Evolutionary conservation across 148 eudicot species (phyloP).

Genomic region (Bassia scoparia): DNA sequence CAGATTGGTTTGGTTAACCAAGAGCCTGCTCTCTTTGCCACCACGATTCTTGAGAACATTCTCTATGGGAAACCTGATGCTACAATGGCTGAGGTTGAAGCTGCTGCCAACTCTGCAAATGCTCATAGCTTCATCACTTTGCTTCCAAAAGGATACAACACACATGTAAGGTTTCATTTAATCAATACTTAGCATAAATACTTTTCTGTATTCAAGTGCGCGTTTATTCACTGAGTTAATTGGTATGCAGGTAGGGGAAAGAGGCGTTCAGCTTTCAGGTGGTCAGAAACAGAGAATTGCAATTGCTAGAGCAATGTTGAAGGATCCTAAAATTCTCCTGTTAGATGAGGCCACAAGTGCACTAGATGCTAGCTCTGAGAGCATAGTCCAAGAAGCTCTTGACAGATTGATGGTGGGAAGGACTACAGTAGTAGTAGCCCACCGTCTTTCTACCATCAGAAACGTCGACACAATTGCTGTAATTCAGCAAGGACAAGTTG

Average conservation of each 20-base stretch:
- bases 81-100: slow-evolving; percentile 84
- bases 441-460: slow-evolving; percentile 90
- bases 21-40: slow-evolving; percentile 98
- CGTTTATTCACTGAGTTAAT: background rate
- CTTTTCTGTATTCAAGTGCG: background rate
- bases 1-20: slow-evolving; percentile 97
- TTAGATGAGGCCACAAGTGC: slow-evolving; percentile 99
- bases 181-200: background rate
- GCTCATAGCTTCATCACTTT: slow-evolving; percentile 90
- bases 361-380: slow-evolving; percentile 91
- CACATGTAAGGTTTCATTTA: slow-evolving; percentile 55
- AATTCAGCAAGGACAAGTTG: slow-evolving; percentile 87
- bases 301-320: slow-evolving; percentile 98
- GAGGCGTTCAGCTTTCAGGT: slow-evolving; percentile 96
- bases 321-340: slow-evolving; percentile 91
- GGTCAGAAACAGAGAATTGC: slow-evolving; percentile 98
- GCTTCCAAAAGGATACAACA: slow-evolving; percentile 95
- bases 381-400: slow-evolving; percentile 95
- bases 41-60: slow-evolving; percentile 93
- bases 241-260: slow-evolving; percentile 72
- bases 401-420: slow-evolving; percentile 98
- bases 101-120: slow-evolving; percentile 89
- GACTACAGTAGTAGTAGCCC: slow-evolving; percentile 95
- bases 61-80: slow-evolving; percentile 91
- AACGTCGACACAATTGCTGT: slow-evolving; percentile 91